These are phyloP conservation scores for Sphagnurus paluster DNA, from an alignment of 1,284 basidiomycete species.

Conservation along the genomic window DNA sequence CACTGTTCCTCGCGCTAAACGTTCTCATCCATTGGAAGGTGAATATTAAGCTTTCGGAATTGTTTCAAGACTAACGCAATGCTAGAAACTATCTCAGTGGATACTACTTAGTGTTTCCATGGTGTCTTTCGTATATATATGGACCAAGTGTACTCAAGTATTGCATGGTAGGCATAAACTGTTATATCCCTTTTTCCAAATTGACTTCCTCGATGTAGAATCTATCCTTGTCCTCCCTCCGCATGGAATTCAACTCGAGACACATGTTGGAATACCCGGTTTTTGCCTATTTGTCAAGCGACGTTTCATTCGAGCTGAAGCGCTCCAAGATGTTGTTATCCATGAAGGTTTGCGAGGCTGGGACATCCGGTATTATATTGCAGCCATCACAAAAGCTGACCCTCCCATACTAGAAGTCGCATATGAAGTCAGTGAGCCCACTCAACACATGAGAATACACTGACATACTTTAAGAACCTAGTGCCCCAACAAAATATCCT, in stretches of 20 bases:
- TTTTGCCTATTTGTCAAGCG: constrained; percentile 45
- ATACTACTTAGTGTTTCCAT: constrained; percentile 16
- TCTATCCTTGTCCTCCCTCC: constrained; percentile 64
- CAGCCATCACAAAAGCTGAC: constrained; percentile 43
- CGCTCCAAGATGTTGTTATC: constrained; percentile 63
- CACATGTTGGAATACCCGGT: constrained; percentile 54
- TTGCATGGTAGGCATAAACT: constrained; percentile 45
- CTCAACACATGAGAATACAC: neutral
- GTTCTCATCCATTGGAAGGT: constrained; percentile 41
- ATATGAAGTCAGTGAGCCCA: constrained; percentile 43
- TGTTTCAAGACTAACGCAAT: neutral
- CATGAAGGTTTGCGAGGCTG: constrained; percentile 73
- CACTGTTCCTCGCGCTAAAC: constrained; percentile 31
- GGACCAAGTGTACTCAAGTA: constrained; percentile 45
- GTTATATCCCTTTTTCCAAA: constrained; percentile 2
- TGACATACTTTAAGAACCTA: constrained; percentile 48
- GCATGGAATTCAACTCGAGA: constrained; percentile 73
- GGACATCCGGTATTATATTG: constrained; percentile 71
- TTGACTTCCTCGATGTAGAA: constrained; percentile 41
- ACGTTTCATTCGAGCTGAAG: constrained; percentile 58
- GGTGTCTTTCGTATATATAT: constrained; percentile 22
- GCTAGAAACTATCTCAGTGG: constrained; percentile 2
- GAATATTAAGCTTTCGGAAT: neutral
- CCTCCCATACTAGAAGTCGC: constrained; percentile 43
- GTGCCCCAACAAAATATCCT: constrained; percentile 65